Evolutionary conservation across 129 eudicot species (phyloP).

Genomic region (Tagetes patula): DNA sequence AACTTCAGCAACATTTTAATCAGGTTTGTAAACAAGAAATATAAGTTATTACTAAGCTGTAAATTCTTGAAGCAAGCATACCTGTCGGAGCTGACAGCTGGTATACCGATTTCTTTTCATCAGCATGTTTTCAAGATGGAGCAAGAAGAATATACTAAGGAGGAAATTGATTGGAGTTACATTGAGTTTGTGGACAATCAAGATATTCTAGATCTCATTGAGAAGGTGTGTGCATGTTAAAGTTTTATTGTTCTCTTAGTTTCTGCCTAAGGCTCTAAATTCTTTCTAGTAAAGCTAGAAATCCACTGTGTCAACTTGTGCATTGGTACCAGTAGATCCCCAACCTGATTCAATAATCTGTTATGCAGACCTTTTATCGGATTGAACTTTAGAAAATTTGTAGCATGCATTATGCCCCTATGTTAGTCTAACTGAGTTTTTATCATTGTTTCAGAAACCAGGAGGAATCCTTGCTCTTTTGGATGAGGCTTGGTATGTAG

Average conservation of each 20-base stretch:
- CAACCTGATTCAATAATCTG: neutral
- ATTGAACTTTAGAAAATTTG: conserved; percentile 7
- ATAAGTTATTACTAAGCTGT: conserved; percentile 10
- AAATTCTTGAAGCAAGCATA: conserved; percentile 26
- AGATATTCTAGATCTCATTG: conserved; percentile 95
- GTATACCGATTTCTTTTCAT: conserved; percentile 30
- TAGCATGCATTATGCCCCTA: conserved; percentile 7
- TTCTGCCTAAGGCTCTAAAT: conserved; percentile 14
- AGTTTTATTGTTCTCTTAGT: neutral
- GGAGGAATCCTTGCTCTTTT: conserved; percentile 93
- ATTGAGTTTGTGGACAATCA: conserved; percentile 93
- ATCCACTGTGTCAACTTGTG: conserved; percentile 1
- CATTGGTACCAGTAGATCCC: neutral
- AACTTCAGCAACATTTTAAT: conserved; percentile 98
- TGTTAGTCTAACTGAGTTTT: conserved; percentile 28
- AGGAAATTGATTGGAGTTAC: conserved; percentile 96
- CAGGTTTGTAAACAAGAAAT: conserved; percentile 56
- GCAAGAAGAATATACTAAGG: conserved; percentile 95
- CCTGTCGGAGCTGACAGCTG: conserved; percentile 26
- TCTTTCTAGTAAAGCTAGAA: neutral
- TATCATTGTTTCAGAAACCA: conserved; percentile 65
- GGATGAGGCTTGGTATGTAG: conserved; percentile 91
- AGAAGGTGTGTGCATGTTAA: conserved; percentile 54
- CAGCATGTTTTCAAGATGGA: conserved; percentile 99
- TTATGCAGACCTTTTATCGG: conserved; percentile 8